Base-by-base conservation (phyloP, 768 basidiomycete species). In the Lentinula edodes region DNA sequence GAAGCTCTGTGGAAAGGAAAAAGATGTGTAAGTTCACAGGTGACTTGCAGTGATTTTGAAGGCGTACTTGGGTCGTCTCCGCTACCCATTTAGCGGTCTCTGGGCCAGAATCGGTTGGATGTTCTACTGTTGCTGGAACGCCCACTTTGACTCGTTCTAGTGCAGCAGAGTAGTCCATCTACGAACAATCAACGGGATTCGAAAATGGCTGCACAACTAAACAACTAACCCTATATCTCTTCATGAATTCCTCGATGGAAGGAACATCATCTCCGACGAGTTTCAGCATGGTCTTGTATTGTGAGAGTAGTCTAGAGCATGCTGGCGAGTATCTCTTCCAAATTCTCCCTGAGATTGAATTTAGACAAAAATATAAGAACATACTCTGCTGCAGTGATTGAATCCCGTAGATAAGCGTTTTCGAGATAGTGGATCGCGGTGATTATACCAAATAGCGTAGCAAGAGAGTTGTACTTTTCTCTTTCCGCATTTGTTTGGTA, bases 41-140 rank as follows among this genome's bases (percentile, higher is more conserved):
- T 12, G 23, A 32, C n/a, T 36, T 50, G 32, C 1, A 42, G 3
- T 9, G 50, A 16, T 13, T 48, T 10, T 12, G 28, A 13, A 48
- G n/a, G 67, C 73, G 51, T 39, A 92, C 95, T 83, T 96, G 93
- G 0, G 96, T 98, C 5, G 96, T 98, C 73, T 98, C 93, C 8
- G 96, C 96, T 28, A 99, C 93, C 91, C 92, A 95, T 73, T 98
- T 97, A 39, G 91, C 91, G 0, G 92, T 93, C 74, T 98, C 95
- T 10, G 90, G 90, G 0, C 92, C 93, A 7, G 90, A 90, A 72
- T 95, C 94, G 50, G 90, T 90, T 12, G 92, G 91, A 72, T 98
- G 96, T 71, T 98, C 95, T 3, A 97, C 91, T 0, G 95, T 98
- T 0, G 96, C 96, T 4, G 96, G 96, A 0, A 98, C 95, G 9